A percentile compares a stretch with the other conserved stretches of the same genome.
Conservation (phyloP, 768 basidiomycete genomes). For the Pulveroboletus sp. region DNA sequence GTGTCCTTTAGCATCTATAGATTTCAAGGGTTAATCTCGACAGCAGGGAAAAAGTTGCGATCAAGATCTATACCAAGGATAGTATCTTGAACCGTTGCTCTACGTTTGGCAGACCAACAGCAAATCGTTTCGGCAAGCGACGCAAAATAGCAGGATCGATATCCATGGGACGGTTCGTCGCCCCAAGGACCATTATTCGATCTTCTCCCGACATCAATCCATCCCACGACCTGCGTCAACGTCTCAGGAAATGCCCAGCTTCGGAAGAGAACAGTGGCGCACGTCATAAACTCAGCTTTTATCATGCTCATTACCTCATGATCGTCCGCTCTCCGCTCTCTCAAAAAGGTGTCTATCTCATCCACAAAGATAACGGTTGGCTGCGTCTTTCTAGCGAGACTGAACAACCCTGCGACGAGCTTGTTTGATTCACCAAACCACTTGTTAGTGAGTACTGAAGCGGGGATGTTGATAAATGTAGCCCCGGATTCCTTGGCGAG, state of each 20-base stretch:
- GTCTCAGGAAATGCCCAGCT: neutral
- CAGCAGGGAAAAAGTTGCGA: neutral
- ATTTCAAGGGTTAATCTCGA: neutral
- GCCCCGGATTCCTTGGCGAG: slow-evolving; percentile 96
- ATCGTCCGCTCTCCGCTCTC: slow-evolving; percentile 82
- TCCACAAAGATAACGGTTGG: slow-evolving; percentile 98
- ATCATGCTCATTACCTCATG: slow-evolving; percentile 99
- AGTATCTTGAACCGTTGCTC: slow-evolving; percentile 85
- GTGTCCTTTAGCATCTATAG: slow-evolving; percentile 82
- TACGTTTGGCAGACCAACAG: slow-evolving; percentile 71
- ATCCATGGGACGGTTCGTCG: slow-evolving; percentile 93
- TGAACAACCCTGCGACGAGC: slow-evolving; percentile 90
- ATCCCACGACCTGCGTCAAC: slow-evolving; percentile 76
- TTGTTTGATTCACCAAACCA: slow-evolving; percentile 94
- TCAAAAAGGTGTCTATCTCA: slow-evolving; percentile 93
- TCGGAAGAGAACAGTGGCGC: slow-evolving; percentile 26
- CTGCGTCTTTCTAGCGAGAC: slow-evolving; percentile 88
- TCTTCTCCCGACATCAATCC: slow-evolving; percentile 79
- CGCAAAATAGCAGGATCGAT: slow-evolving; percentile 82
- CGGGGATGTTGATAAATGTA: slow-evolving; percentile 88
- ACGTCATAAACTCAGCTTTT: slow-evolving; percentile 96
- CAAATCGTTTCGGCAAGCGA: slow-evolving; percentile 98
- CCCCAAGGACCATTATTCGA: slow-evolving; percentile 86
- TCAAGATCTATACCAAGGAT: slow-evolving; percentile 47
- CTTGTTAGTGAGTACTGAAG: slow-evolving; percentile 70